phyloP scores from a whole-genome alignment of 768 basidiomycete species.

The Coprinopsis strossmayeri region DNA sequence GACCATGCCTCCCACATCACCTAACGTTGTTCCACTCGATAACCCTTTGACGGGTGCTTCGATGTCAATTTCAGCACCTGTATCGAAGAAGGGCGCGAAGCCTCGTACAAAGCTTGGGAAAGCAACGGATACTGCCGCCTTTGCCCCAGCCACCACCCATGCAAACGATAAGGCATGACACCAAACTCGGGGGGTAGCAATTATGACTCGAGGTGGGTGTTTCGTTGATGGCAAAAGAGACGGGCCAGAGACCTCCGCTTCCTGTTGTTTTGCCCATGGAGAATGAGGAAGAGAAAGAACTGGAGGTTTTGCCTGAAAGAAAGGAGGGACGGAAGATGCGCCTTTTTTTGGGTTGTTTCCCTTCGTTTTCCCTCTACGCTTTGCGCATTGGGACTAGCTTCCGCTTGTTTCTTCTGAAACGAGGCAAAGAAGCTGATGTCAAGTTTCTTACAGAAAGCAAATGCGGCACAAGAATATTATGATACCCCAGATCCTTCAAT shows the following conservation, averaged over 20 bases:
- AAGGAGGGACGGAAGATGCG: constrained; percentile 32
- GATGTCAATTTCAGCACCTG: constrained; percentile 20
- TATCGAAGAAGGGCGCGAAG: constrained; percentile 19
- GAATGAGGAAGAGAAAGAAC: constrained; percentile 58
- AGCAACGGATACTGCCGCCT: constrained; percentile 33
- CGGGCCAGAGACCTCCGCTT: constrained; percentile 56
- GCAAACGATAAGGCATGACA: constrained; percentile 50
- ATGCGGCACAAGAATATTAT: constrained; percentile 68
- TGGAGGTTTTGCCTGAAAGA: constrained; percentile 29
- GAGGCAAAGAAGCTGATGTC: constrained; percentile 2
- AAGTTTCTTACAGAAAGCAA: constrained; percentile 37
- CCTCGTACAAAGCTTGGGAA: constrained; percentile 24
- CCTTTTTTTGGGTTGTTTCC: no score
- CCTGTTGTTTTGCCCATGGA: constrained; percentile 29
- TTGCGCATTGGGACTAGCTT: no score
- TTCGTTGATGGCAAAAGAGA: constrained; percentile 45
- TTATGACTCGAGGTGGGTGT: constrained; percentile 76
- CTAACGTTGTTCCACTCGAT: no score
- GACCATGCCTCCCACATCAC: background rate
- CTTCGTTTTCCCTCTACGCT: no score
- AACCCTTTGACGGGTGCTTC: background rate
- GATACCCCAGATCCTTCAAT: constrained; percentile 88
- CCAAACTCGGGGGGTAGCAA: constrained; percentile 66
- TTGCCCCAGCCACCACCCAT: constrained; percentile 54
- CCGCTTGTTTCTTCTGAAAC: no score